Evolutionary conservation across 2,329 filamentous ascomycete species (phyloP), one percentile per base, ranked within the genome.

Genomic region (Lachnellula occidentalis): DNA sequence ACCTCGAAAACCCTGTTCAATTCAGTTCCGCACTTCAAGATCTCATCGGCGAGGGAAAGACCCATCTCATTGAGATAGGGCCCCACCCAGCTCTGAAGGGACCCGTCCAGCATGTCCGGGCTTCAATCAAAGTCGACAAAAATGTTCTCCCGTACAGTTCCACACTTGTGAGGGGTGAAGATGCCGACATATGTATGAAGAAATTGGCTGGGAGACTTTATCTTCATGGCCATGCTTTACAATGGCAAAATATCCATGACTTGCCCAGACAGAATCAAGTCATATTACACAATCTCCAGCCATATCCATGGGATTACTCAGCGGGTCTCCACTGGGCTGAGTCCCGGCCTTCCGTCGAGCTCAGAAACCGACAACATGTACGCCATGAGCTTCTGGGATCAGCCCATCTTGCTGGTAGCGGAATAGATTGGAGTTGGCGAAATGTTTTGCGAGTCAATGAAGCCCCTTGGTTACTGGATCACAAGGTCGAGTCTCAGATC

Each of bases 391-490:
- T 75, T 39, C 70, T 70, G 54, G 67, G 72, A 31, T 61, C 63
- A 2, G 55, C 64, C 6, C 45, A 55, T n/a, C 66, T 64, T 62
- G 65, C 63, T 50, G 15, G 50, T 49, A n/a, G 41, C 51, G 4
- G 36, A 41, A 22, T 57, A 57, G n/a, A 50, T 55, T 6, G 50
- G 49, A 12, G 50, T 54, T 59, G 45, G 45, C 27, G 55, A 14
- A 27, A 54, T 48, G 15, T 27, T 11, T 36, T 76, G 19, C 69
- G 67, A 36, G 46, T 63, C 2, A 67, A 70, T 5, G 69, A 69
- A 43, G 46, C 76, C n/a, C 67, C 70, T 0, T 77, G 74, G 74
- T 57, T 70, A 2, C 55, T 64, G 17, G 67, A 68, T 11, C 74
- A 77, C 57, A 58, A 59, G 4, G 75, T 78, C 54, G 72, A 71